These are phyloP conservation scores for Mycena haematopus DNA, from an alignment of 768 basidiomycete genomes.

Conservation along the genomic window DNA sequence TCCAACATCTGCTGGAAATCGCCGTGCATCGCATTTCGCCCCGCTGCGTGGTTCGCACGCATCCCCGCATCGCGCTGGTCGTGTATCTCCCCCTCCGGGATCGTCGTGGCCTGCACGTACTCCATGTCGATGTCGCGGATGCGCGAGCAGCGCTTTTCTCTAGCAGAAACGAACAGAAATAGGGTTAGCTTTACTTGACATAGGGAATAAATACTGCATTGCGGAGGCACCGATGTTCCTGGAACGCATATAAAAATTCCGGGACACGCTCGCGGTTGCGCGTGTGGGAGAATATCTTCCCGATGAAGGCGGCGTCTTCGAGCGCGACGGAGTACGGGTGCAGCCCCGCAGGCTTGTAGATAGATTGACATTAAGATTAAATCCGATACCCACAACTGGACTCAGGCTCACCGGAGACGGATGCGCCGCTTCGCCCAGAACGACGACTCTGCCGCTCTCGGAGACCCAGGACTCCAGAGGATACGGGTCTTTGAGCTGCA, in stretches of 20 bases:
- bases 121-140: slow-evolving; percentile 1
- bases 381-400: too few species aligned
- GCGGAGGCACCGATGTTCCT: slow-evolving; percentile 12
- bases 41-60: neutral
- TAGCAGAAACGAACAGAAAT: neutral
- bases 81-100: slow-evolving; percentile 12
- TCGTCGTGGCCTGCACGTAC: neutral
- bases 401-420: slow-evolving; percentile 22
- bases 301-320: slow-evolving; percentile 23
- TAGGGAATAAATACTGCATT: too few species aligned
- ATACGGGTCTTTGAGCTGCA: slow-evolving; percentile 10
- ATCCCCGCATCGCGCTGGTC: neutral
- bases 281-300: slow-evolving; percentile 26
- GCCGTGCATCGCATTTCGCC: neutral
- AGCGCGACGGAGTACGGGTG: slow-evolving; percentile 15
- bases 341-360: neutral
- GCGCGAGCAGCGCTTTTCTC: slow-evolving; percentile 5
- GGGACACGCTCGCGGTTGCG: slow-evolving; percentile 4
- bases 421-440: slow-evolving; percentile 24
- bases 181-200: too few species aligned
- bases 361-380: too few species aligned
- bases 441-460: slow-evolving; percentile 14
- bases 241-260: slow-evolving; percentile 22
- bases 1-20: neutral
- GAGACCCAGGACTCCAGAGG: slow-evolving; percentile 21